Base-by-base conservation (phyloP, 768 basidiomycete species). In the Boletus edulis region DNA sequence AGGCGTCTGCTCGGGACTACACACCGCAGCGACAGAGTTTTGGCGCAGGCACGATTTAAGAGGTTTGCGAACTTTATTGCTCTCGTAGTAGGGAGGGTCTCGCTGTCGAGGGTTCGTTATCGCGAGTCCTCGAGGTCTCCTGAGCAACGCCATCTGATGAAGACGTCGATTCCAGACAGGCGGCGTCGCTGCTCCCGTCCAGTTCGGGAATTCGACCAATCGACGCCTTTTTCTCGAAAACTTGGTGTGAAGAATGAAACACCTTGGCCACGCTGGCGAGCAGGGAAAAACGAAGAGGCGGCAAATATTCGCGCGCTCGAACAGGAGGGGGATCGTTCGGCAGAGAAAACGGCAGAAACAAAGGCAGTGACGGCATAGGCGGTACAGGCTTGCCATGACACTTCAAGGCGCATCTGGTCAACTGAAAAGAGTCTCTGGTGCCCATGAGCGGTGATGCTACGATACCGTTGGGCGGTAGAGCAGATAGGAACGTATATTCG, bases 371-470 rank as follows among this genome's bases (percentile, higher is more conserved):
- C 8, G 66, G 68, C 39, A 68, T 24, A 6, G 64, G 60, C 27
- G 62, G 61, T 0, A 49, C 37, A 20, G 70, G 60, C 32, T 39
- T 59, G 42, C 68, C 58, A 32, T 42, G 2, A 27, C 27, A 41
- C 46, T 46, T 62, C 34, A 56, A 50, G 4, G 63, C 53, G 2
- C 49, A 57, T 41, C 51, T 61, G 1, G 64, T 58, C 5, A 70
- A 39, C 54, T 69, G 70, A n/a, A 72, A 41, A 29, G 69, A 72
- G 46, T 72, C 70, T 18, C 69, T 56, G 5, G 61, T 38, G 3
- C 61, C 59, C 52, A 51, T 58, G 12, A 68, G 55, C 24, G 69
- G 68, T 12, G 70, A 68, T 1, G n/a, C 18, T 13, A 41, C 11
- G 50, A 46, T 4, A 17, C 54, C 50, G n/a, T 52, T 18, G 31